Percentiles rank a stretch among this genome's conserved stretches.
Conservation (phyloP, 2,329 filamentous ascomycete species). For the Tothia fuscella region DNA sequence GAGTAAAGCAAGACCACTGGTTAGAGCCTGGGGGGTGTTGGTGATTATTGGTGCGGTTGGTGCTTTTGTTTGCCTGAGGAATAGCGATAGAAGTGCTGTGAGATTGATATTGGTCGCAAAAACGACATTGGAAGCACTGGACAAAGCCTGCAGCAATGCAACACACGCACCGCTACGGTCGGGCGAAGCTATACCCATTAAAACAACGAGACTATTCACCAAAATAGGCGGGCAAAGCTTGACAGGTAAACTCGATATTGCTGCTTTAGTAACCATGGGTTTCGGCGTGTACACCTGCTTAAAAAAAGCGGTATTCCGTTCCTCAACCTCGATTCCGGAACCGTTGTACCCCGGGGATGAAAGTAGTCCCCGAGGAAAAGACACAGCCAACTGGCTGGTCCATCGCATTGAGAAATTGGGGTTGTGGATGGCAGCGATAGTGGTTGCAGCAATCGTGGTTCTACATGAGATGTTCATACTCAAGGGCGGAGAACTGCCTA, state of each 20-base stretch:
- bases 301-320: too few relatives aligned
- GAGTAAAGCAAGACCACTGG: conserved; percentile 1
- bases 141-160: neutral
- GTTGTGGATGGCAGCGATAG: neutral
- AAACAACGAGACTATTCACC: neutral
- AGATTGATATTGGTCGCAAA: too few relatives aligned
- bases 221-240: neutral
- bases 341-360: neutral
- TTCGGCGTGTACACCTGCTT: neutral
- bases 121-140: too few relatives aligned
- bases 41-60: neutral
- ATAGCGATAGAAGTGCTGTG: neutral
- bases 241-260: neutral
- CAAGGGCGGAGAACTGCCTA: neutral
- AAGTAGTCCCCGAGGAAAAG: neutral
- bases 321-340: too few relatives aligned
- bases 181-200: neutral
- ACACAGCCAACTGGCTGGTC: neutral
- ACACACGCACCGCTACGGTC: neutral
- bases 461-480: conserved; percentile 1
- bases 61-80: neutral
- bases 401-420: too few relatives aligned
- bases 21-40: neutral
- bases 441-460: neutral
- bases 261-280: neutral